Conservation (phyloP, 495 filamentous ascomycete genomes). For the Lentithecium fluviatile region DNA sequence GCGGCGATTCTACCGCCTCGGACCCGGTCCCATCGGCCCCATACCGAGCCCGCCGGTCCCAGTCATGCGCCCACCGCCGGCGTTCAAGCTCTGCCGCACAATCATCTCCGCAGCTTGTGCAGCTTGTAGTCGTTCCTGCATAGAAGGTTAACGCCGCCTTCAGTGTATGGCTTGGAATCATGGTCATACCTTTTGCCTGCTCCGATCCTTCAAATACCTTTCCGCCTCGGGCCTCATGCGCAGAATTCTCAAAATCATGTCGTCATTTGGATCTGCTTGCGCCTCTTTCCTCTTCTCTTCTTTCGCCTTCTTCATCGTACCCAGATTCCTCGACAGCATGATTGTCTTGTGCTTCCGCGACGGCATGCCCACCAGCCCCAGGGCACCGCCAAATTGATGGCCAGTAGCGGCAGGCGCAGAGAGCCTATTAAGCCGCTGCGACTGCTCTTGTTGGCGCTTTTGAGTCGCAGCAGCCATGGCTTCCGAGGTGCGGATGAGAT, state of each 20-base stretch:
- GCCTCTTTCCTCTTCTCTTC: constrained; percentile 93
- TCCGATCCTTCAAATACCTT: constrained; percentile 82
- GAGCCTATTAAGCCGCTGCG: constrained; percentile 59
- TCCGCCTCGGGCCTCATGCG: constrained; percentile 96
- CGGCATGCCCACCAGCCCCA: constrained; percentile 67
- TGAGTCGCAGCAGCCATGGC: constrained; percentile 89
- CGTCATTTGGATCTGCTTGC: constrained; percentile 94
- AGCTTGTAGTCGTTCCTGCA: constrained; percentile 75
- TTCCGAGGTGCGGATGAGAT: constrained; percentile 87
- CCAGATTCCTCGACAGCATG: constrained; percentile 90
- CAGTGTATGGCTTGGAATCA: neutral
- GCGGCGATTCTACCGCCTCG: constrained; percentile 13
- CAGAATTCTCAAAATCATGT: constrained; percentile 95
- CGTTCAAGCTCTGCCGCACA: constrained; percentile 83
- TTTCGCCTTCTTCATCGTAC: constrained; percentile 93
- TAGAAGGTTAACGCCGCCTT: neutral
- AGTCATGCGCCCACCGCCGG: constrained; percentile 53
- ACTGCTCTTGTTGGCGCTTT: constrained; percentile 66
- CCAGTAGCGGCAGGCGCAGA: constrained; percentile 67
- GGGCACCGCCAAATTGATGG: constrained; percentile 54
- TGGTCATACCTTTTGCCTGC: constrained; percentile 66
- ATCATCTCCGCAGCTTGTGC: constrained; percentile 90
- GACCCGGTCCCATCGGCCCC: neutral
- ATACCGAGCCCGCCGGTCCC: constrained; percentile 4
- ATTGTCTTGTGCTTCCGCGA: constrained; percentile 85